Percentiles rank a stretch among this genome's conserved stretches.
Evolutionary conservation across 306 rosid genomes (phyloP).

Genomic region (Lathyrus oleraceus): DNA sequence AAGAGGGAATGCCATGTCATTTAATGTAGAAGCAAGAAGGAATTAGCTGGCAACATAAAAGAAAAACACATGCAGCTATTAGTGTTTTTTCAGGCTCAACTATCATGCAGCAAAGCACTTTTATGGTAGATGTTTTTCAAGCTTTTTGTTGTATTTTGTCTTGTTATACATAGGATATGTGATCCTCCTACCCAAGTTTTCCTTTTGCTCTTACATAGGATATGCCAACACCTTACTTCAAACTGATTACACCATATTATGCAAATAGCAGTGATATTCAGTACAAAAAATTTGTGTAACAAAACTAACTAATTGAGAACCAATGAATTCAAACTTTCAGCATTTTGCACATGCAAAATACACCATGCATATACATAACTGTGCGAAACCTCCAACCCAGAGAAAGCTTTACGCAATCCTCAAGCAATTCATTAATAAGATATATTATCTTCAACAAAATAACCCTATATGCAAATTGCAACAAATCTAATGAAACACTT

Average conservation of each 20-base stretch:
- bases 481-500: slow-evolving; percentile 10
- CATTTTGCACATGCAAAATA: background rate
- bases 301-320: background rate
- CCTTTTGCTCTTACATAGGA: background rate
- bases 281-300: background rate
- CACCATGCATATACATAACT: background rate
- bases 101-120: slow-evolving; percentile 5
- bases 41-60: background rate
- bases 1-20: background rate
- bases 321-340: background rate
- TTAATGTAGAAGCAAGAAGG: background rate
- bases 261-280: background rate
- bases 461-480: slow-evolving; percentile 15
- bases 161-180: background rate
- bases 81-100: background rate
- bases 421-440: background rate
- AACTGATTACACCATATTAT: slow-evolving; percentile 19
- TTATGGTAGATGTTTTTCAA: background rate
- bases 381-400: background rate
- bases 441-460: background rate
- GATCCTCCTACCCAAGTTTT: slow-evolving; percentile 1
- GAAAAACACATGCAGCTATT: background rate
- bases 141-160: slow-evolving; percentile 15
- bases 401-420: slow-evolving; percentile 7
- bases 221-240: background rate